phyloP scores from a whole-genome alignment of 2,329 filamentous ascomycete genomes.

The Penicillium hesseltinei region DNA sequence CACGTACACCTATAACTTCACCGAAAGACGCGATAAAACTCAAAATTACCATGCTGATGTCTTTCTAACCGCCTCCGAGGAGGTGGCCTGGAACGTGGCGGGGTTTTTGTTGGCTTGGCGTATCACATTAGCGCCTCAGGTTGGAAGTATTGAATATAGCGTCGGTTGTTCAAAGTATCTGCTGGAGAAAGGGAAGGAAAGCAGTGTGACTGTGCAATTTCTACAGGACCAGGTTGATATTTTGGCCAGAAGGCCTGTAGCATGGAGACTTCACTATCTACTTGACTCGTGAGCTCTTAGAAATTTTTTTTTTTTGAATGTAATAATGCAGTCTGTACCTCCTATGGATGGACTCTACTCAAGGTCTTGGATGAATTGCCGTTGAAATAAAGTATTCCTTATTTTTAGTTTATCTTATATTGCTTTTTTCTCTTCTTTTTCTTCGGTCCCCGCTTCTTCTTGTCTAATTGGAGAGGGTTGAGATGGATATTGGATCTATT shows the following conservation, averaged over 20 bases:
- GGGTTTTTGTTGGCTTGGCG: constrained; percentile 25
- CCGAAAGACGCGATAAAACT: constrained; percentile 7
- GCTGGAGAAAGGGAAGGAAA: not conserved
- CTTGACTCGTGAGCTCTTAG: too few relatives aligned
- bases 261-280: too few relatives aligned
- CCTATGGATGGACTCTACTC: not conserved
- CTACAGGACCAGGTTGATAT: too few relatives aligned
- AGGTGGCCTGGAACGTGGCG: constrained; percentile 22
- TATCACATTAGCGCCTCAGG: constrained; percentile 16
- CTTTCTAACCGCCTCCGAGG: constrained; percentile 12
- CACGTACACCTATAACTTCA: constrained; percentile 13
- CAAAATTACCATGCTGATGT: constrained; percentile 6
- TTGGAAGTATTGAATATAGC: constrained; percentile 5
- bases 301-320: too few relatives aligned
- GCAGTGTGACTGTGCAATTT: too few relatives aligned
- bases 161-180: constrained; percentile 5
- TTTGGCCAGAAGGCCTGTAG: too few relatives aligned
- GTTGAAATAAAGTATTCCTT: constrained; percentile 21
- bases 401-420: not conserved
- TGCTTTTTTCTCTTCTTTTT: not conserved
- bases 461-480: not conserved
- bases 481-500: not conserved
- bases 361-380: not conserved
- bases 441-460: not conserved
- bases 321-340: not conserved